Conservation (phyloP, 2,329 filamentous ascomycete species). For the Calonectria pseudoturangicola region DNA sequence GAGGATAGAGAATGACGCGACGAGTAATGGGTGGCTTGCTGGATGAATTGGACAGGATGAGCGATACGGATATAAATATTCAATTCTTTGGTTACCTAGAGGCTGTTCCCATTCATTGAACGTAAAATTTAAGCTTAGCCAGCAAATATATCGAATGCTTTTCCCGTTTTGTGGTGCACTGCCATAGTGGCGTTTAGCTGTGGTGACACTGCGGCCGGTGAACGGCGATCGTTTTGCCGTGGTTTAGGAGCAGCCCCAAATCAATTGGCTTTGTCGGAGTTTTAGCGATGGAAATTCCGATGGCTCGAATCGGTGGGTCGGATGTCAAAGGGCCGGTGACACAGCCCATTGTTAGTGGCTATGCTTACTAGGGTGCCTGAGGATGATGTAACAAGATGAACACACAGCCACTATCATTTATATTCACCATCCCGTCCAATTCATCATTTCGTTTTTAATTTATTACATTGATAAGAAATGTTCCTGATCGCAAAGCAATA, state of each 20-base stretch:
- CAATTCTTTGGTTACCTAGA: not conserved
- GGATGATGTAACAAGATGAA: not conserved
- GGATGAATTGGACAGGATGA: not conserved
- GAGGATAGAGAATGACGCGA: not conserved
- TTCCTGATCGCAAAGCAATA: no score
- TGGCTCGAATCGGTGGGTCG: constrained; percentile 4
- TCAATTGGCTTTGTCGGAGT: not conserved
- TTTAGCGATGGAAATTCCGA: not conserved
- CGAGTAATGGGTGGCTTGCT: not conserved
- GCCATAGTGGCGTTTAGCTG: not conserved
- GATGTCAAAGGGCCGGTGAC: not conserved
- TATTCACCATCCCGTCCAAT: no score
- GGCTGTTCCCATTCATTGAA: not conserved
- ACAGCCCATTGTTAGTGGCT: constrained; percentile 7
- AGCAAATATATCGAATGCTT: not conserved
- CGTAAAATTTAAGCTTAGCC: constrained; percentile 18
- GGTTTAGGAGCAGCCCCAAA: not conserved
- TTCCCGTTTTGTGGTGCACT: constrained; percentile 14
- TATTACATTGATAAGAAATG: no score
- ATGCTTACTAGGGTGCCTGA: not conserved
- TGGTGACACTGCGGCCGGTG: not conserved
- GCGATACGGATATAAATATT: not conserved
- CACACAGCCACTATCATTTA: not conserved
- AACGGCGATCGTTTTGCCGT: no score
- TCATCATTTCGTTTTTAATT: no score